Conservation (phyloP, 768 basidiomycete species). For the Filobasidium wieringae region DNA sequence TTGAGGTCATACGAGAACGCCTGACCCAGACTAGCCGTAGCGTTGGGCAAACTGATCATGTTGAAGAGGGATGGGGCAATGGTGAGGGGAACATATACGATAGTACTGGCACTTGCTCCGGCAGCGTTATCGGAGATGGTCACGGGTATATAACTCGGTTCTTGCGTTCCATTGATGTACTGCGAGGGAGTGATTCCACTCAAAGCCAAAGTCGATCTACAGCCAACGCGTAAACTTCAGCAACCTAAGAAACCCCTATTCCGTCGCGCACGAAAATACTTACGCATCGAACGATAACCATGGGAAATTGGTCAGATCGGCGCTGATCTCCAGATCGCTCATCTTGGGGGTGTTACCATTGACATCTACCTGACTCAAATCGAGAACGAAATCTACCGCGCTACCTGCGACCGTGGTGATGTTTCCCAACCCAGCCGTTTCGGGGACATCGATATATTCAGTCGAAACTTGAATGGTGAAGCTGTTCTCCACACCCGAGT, state of each 20-base stretch:
- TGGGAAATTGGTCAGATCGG: conserved; percentile 50
- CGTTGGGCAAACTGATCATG: conserved; percentile 47
- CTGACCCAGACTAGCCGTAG: conserved; percentile 48
- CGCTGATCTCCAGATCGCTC: conserved; percentile 50
- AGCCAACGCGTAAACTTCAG: background rate
- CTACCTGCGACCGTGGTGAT: conserved; percentile 59
- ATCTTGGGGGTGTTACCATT: conserved; percentile 49
- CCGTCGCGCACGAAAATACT: conserved; percentile 13
- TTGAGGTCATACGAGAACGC: conserved; percentile 48
- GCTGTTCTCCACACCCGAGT: conserved; percentile 50
- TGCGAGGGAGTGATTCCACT: conserved; percentile 53
- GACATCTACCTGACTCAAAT: conserved; percentile 43
- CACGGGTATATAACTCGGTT: conserved; percentile 44
- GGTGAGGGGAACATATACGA: conserved; percentile 47
- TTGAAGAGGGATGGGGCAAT: conserved; percentile 65
- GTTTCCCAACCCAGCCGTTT: conserved; percentile 19
- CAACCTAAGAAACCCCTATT: background rate
- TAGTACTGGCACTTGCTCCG: conserved; percentile 41
- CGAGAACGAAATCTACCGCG: conserved; percentile 45
- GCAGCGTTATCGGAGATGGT: conserved; percentile 54
- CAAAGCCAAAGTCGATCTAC: conserved; percentile 36
- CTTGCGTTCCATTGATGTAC: conserved; percentile 28
- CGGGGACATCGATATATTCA: conserved; percentile 22
- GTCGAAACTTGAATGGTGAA: conserved; percentile 49
- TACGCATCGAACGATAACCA: conserved; percentile 48